Evolutionary conservation across 192 early-diverging fungal genomes (phyloP).

Genomic region (Tieghemiomyces parasiticus): DNA sequence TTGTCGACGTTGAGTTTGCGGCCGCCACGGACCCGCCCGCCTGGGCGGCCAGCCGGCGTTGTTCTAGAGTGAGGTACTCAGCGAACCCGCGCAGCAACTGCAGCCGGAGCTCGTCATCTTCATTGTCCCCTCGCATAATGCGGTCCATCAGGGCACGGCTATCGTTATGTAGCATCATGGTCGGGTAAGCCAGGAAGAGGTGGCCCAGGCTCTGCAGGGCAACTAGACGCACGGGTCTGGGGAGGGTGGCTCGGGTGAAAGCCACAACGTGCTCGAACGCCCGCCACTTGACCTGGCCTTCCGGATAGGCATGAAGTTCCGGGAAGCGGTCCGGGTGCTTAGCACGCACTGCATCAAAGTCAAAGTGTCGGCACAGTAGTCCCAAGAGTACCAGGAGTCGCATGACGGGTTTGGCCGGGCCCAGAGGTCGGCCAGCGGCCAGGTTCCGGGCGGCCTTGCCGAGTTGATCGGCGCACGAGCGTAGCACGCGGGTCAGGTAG

Average conservation of each 20-base stretch:
- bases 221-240: constrained; percentile 29
- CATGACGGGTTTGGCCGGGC: constrained; percentile 30
- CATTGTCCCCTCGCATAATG: constrained; percentile 39
- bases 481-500: constrained; percentile 10
- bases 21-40: constrained; percentile 21
- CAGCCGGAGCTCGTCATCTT: constrained; percentile 32
- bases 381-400: constrained; percentile 62
- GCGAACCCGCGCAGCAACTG: constrained; percentile 55
- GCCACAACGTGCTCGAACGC: constrained; percentile 26
- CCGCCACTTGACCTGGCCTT: constrained; percentile 15
- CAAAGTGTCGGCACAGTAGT: constrained; percentile 57
- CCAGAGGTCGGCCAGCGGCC: constrained; percentile 13
- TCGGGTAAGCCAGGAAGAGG: constrained; percentile 54
- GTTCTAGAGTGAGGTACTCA: constrained; percentile 52
- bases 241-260: constrained; percentile 20
- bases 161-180: constrained; percentile 34
- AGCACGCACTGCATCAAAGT: constrained; percentile 47
- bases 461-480: constrained; percentile 35
- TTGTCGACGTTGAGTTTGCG: constrained; percentile 11
- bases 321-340: constrained; percentile 20
- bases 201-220: constrained; percentile 51
- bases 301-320: constrained; percentile 18
- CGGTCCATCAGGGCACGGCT: constrained; percentile 49
- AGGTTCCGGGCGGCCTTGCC: constrained; percentile 26
- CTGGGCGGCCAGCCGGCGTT: constrained; percentile 31